These are phyloP conservation scores for Sphaerulina vaccinii DNA, from an alignment of 2,329 filamentous ascomycete species.

Conservation along the genomic window DNA sequence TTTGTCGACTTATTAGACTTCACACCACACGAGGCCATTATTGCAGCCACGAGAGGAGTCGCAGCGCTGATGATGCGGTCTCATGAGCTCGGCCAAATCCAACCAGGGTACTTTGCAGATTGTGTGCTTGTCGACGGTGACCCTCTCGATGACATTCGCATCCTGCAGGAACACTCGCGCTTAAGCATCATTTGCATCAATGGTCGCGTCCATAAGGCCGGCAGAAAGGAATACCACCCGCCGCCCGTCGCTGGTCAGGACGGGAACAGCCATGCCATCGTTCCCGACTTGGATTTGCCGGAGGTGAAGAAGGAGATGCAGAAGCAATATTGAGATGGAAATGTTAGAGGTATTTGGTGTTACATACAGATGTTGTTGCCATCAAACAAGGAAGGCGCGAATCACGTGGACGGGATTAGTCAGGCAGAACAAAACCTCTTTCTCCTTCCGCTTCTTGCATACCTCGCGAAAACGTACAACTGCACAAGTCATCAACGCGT, in stretches of 20 bases:
- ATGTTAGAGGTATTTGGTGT: background rate
- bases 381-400: background rate
- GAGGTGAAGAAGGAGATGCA: conserved; percentile 7
- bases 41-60: conserved; percentile 52
- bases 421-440: no score
- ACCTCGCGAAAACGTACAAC: no score
- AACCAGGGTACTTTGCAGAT: conserved; percentile 49
- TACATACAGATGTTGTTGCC: no score
- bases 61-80: conserved; percentile 50
- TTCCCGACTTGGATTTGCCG: background rate
- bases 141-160: conserved; percentile 52
- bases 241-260: conserved; percentile 7
- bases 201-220: conserved; percentile 47
- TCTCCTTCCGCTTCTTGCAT: no score
- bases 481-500: no score
- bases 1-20: conserved; percentile 49
- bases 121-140: conserved; percentile 50
- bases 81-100: conserved; percentile 50
- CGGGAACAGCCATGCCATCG: conserved; percentile 1
- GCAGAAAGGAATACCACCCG: conserved; percentile 25
- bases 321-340: background rate
- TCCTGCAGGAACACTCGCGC: conserved; percentile 48
- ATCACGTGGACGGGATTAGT: background rate
- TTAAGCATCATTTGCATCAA: conserved; percentile 51
- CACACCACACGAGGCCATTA: conserved; percentile 46